Conservation (phyloP, 2,329 filamentous ascomycete species). For the Sclerotinia nivalis region DNA sequence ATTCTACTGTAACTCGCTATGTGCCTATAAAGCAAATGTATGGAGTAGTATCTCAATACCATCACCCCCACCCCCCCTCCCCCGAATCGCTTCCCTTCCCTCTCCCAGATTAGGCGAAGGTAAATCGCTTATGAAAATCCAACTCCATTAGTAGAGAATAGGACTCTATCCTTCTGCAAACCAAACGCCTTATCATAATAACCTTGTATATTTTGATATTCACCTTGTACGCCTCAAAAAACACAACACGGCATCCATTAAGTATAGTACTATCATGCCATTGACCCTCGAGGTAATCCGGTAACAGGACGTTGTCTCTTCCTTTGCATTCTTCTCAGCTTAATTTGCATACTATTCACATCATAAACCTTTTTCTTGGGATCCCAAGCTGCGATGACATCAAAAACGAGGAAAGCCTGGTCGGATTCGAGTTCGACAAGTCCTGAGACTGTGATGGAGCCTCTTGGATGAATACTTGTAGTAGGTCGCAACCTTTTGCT, state of each 20-base stretch:
- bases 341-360: slow-evolving; percentile 42
- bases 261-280: not conserved
- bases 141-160: slow-evolving; percentile 4
- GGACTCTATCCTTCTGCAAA: not conserved
- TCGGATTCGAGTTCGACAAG: slow-evolving; percentile 54
- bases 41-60: not conserved
- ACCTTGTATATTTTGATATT: slow-evolving; percentile 1
- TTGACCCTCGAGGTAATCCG: not conserved
- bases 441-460: slow-evolving; percentile 55
- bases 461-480: slow-evolving; percentile 49
- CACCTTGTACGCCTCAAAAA: slow-evolving; percentile 9
- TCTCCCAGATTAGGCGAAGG: not conserved
- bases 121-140: not conserved
- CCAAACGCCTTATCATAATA: slow-evolving; percentile 5
- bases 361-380: slow-evolving; percentile 51
- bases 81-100: not conserved
- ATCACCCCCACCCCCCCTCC: too few species aligned
- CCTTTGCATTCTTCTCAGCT: slow-evolving; percentile 49
- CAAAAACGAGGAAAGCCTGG: slow-evolving; percentile 50
- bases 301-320: slow-evolving; percentile 43
- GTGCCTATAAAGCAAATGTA: not conserved
- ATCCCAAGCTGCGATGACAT: slow-evolving; percentile 57
- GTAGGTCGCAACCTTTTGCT: slow-evolving; percentile 50
- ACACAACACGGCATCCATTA: not conserved
- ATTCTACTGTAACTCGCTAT: not conserved